Conservation (phyloP, 2,329 filamentous ascomycete genomes). For the Fusarium subglutinans region DNA sequence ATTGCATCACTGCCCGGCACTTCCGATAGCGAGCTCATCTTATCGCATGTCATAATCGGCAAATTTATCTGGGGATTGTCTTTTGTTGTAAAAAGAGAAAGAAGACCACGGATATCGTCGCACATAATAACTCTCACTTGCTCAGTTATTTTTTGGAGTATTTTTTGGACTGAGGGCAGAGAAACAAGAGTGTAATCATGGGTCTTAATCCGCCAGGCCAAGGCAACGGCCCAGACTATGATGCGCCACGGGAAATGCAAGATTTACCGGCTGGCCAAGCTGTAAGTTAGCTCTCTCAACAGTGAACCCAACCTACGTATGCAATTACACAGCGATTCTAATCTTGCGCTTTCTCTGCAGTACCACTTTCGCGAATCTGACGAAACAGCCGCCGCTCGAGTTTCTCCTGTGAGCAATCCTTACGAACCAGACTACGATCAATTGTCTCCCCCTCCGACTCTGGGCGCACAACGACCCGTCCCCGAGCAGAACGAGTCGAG, state of each 20-base stretch:
- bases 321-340: not conserved
- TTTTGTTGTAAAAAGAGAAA: not conserved
- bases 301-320: not conserved
- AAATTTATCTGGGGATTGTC: not conserved
- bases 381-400: constrained; percentile 7
- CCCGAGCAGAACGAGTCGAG: constrained; percentile 31
- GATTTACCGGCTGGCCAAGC: constrained; percentile 36
- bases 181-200: constrained; percentile 7
- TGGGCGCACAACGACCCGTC: constrained; percentile 20
- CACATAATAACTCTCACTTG: not conserved
- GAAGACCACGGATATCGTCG: not conserved
- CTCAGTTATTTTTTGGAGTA: not conserved
- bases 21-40: constrained; percentile 15
- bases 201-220: constrained; percentile 23
- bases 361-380: constrained; percentile 33
- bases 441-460: constrained; percentile 24
- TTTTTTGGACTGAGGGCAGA: not conserved
- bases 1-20: constrained; percentile 28
- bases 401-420: constrained; percentile 27
- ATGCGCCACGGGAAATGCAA: constrained; percentile 35
- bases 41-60: constrained; percentile 21
- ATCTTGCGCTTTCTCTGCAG: not conserved
- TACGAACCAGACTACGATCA: constrained; percentile 24
- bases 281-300: constrained; percentile 20
- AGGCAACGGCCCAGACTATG: constrained; percentile 24